These are phyloP conservation scores for Myrica gale DNA, from an alignment of 306 rosid genomes.

Conservation along the genomic window DNA sequence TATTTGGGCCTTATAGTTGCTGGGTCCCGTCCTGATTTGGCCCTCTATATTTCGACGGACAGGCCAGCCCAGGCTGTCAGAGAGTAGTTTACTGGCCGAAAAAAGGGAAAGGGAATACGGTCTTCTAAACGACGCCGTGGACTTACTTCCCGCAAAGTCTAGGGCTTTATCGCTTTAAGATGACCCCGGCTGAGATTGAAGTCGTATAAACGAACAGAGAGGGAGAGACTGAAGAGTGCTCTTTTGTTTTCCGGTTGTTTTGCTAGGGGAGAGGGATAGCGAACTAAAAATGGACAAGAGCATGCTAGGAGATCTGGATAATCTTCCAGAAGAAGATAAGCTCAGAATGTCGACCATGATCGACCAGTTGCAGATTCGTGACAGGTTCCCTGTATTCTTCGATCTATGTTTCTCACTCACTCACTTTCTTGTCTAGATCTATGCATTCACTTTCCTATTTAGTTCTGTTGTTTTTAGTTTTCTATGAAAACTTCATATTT, in stretches of 20 bases:
- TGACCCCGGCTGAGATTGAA: not conserved
- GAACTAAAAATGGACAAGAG: slow-evolving; percentile 54
- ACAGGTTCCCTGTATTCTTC: slow-evolving; percentile 36
- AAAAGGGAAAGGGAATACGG: not conserved
- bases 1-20: not conserved
- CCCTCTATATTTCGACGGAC: too few relatives aligned
- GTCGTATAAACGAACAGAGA: not conserved
- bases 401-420: too few relatives aligned
- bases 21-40: not conserved
- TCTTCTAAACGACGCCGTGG: not conserved
- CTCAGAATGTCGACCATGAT: slow-evolving; percentile 67
- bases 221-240: too few relatives aligned
- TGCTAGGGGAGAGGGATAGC: not conserved
- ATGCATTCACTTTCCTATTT: not conserved
- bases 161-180: slow-evolving; percentile 16
- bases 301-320: slow-evolving; percentile 67
- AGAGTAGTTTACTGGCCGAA: too few relatives aligned
- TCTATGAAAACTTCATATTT: not conserved
- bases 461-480: not conserved
- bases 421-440: not conserved
- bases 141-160: not conserved
- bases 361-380: slow-evolving; percentile 82
- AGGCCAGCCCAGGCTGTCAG: not conserved
- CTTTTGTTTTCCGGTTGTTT: not conserved
- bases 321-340: slow-evolving; percentile 62